A percentile compares a stretch with the other conserved stretches of the same genome.
Evolutionary conservation across 1,284 basidiomycete species (phyloP).

Genomic region (Apiotrichum siamense): DNA sequence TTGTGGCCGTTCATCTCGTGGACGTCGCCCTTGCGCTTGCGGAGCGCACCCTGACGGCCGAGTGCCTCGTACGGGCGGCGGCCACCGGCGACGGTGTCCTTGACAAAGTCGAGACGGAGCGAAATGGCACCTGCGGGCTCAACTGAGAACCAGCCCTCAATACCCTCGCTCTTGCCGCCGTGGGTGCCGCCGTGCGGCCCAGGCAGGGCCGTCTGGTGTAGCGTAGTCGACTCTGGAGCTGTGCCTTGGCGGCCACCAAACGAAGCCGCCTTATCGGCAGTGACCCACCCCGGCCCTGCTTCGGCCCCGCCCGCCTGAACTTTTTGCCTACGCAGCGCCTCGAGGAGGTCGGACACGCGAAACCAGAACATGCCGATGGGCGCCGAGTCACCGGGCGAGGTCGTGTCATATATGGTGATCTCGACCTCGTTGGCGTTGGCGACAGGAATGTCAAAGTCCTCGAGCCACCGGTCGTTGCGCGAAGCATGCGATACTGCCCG

Average conservation of each 20-base stretch:
- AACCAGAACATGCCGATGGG: constrained; percentile 97
- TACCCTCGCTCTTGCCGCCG: constrained; percentile 58
- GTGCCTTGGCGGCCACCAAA: constrained; percentile 35
- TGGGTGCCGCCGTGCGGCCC: constrained; percentile 8
- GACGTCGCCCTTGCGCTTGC: constrained; percentile 96
- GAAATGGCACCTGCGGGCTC: constrained; percentile 94
- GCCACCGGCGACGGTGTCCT: constrained; percentile 77
- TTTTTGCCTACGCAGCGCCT: constrained; percentile 89
- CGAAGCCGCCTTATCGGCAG: constrained; percentile 56
- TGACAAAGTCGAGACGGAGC: constrained; percentile 85
- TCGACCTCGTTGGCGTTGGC: constrained; percentile 99
- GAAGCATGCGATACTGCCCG: constrained; percentile 86
- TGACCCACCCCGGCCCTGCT: constrained; percentile 77
- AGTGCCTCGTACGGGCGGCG: constrained; percentile 93
- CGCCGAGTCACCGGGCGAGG: constrained; percentile 67
- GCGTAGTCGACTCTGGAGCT: constrained; percentile 31
- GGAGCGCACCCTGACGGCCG: constrained; percentile 94
- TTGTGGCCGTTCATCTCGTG: constrained; percentile 99
- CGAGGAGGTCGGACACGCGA: constrained; percentile 88
- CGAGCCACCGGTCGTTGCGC: constrained; percentile 93
- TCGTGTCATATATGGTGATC: constrained; percentile 91
- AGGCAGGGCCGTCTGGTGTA: constrained; percentile 20
- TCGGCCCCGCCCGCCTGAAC: constrained; percentile 69
- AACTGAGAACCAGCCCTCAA: constrained; percentile 95
- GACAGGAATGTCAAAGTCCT: constrained; percentile 91